Percentiles rank a stretch among this genome's conserved stretches.
Evolutionary conservation across 768 basidiomycete genomes (phyloP).

Genomic region (Serendipita sp.): DNA sequence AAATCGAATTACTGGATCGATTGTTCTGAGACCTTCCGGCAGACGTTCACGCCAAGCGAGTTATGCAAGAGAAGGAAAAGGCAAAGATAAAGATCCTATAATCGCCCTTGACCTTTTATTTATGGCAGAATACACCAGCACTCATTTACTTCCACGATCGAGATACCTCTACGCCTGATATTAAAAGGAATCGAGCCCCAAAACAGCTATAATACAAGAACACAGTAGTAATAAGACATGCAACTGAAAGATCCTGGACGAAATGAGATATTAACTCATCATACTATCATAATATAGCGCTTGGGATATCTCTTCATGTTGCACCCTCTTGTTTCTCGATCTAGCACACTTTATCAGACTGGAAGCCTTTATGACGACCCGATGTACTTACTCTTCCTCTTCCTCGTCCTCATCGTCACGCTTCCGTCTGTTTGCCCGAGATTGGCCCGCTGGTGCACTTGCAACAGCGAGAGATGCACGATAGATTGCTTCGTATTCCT

Average conservation of each 20-base stretch:
- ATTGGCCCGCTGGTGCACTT: conserved; percentile 26
- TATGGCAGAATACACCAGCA: neutral
- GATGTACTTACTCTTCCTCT: conserved; percentile 30
- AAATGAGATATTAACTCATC: neutral
- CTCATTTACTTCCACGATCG: neutral
- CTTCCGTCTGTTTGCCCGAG: conserved; percentile 37
- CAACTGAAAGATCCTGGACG: neutral
- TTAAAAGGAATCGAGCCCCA: neutral
- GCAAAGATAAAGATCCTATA: conserved; percentile 66
- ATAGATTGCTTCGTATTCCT: conserved; percentile 93
- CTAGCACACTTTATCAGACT: neutral
- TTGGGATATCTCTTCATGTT: neutral
- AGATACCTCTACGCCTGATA: neutral
- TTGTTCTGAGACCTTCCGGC: conserved; percentile 6
- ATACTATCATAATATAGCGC: neutral
- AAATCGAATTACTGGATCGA: neutral
- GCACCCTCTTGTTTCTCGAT: neutral
- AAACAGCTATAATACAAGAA: neutral
- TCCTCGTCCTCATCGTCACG: conserved; percentile 48
- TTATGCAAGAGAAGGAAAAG: conserved; percentile 69
- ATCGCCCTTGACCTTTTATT: conserved; percentile 9
- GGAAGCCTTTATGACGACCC: neutral
- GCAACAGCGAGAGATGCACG: conserved; percentile 57
- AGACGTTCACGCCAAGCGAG: conserved; percentile 70
- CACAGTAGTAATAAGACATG: neutral